Percentiles rank a stretch among this genome's conserved stretches.
Evolutionary conservation across 2,329 filamentous ascomycete species (phyloP).

Genomic region (Hypomyces perniciosus): DNA sequence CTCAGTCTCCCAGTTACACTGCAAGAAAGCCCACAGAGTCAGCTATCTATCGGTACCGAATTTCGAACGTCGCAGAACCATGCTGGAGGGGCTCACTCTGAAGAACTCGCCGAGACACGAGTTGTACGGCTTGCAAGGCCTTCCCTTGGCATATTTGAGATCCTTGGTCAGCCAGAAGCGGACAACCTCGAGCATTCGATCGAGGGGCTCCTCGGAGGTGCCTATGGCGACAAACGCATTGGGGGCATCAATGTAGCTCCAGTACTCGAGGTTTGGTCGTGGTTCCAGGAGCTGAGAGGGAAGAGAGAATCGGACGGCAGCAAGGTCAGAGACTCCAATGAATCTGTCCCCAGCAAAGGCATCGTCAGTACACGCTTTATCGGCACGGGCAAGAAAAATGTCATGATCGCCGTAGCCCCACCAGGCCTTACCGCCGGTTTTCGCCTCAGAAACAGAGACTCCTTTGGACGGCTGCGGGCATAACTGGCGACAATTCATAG

Average conservation of each 20-base stretch:
- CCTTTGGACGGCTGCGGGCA: background rate
- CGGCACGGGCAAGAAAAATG: background rate
- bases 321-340: slow-evolving; percentile 92
- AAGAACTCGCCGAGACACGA: slow-evolving; percentile 97
- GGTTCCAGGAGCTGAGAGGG: slow-evolving; percentile 94
- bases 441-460: background rate
- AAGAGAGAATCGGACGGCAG: slow-evolving; percentile 89
- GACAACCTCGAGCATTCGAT: slow-evolving; percentile 89
- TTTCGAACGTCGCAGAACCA: background rate
- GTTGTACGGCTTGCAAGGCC: slow-evolving; percentile 98
- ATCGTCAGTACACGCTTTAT: background rate
- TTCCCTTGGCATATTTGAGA: slow-evolving; percentile 96
- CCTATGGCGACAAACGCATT: slow-evolving; percentile 81
- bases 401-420: slow-evolving; percentile 6
- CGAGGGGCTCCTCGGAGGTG: slow-evolving; percentile 83
- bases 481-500: background rate
- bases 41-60: background rate
- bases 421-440: slow-evolving; percentile 13
- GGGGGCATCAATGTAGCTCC: slow-evolving; percentile 94
- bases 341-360: slow-evolving; percentile 53
- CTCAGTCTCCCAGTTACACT: slow-evolving; percentile 95
- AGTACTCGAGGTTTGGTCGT: slow-evolving; percentile 96
- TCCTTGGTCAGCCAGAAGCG: slow-evolving; percentile 99
- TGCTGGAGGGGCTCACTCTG: slow-evolving; percentile 51
- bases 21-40: slow-evolving; percentile 11